phyloP scores from a whole-genome alignment of 129 eudicot genomes.

The Silybum marianum region DNA sequence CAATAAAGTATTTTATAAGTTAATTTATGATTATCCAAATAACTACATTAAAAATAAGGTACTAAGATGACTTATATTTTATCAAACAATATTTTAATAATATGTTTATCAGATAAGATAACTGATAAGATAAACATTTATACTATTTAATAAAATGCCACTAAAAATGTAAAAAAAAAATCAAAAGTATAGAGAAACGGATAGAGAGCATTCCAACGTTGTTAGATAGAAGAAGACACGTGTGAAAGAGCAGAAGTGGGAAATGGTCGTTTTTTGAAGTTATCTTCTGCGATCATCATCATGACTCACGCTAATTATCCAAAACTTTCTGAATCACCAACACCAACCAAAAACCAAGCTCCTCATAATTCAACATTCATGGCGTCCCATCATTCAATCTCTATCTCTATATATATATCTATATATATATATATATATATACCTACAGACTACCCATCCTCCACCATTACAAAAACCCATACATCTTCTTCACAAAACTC shows the following conservation, averaged over 20 bases:
- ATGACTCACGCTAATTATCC: constrained; percentile 19
- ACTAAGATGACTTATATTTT: too few relatives aligned
- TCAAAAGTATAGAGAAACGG: too few relatives aligned
- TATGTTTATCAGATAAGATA: too few relatives aligned
- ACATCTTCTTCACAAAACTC: neutral
- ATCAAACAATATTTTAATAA: too few relatives aligned
- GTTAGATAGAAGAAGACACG: neutral
- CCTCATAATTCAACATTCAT: constrained; percentile 20
- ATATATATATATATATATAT: neutral
- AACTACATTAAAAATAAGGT: too few relatives aligned
- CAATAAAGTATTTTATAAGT: too few relatives aligned
- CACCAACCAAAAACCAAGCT: neutral
- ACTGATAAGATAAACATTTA: too few relatives aligned
- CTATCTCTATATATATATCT: neutral
- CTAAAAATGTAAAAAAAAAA: too few relatives aligned
- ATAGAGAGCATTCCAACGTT: too few relatives aligned
- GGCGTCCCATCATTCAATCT: constrained; percentile 15
- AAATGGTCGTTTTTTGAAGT: neutral
- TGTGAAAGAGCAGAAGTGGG: neutral
- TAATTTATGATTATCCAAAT: too few relatives aligned
- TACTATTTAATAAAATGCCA: too few relatives aligned
- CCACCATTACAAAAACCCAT: neutral
- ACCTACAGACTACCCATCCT: neutral
- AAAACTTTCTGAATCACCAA: constrained; percentile 6
- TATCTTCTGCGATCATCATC: neutral